Conservation (phyloP, 2,329 filamentous ascomycete genomes). For the Teratosphaeria zuluensis region DNA sequence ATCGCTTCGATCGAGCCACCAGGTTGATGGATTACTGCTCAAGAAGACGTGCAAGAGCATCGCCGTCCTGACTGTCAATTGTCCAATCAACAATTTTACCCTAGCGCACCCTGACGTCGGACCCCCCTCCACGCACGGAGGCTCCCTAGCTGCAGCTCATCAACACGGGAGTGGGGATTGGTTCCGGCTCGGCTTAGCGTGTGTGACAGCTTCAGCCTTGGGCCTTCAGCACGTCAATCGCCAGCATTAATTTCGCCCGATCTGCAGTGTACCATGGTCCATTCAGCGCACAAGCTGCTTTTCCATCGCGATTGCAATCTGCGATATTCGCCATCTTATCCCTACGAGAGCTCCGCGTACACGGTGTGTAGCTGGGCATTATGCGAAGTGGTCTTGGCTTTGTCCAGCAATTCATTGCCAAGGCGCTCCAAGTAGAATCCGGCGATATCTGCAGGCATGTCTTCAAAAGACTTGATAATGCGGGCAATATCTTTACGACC, state of each 20-base stretch:
- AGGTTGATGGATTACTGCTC: no score
- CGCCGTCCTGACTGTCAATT: not conserved
- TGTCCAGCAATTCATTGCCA: conserved; percentile 52
- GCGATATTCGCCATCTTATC: not conserved
- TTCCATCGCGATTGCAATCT: not conserved
- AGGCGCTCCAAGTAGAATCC: conserved; percentile 67
- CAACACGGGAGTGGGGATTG: not conserved
- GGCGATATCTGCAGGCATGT: conserved; percentile 55
- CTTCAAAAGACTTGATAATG: conserved; percentile 55
- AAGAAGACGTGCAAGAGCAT: not conserved
- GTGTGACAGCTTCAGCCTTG: not conserved
- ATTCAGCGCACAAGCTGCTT: not conserved
- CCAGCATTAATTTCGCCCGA: not conserved
- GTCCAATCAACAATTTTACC: not conserved
- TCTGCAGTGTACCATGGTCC: not conserved
- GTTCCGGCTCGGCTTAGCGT: not conserved
- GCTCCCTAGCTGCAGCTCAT: not conserved
- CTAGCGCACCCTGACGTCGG: not conserved
- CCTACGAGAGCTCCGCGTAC: conserved; percentile 9
- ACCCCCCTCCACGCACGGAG: not conserved
- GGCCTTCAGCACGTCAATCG: not conserved
- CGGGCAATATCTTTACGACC: conserved; percentile 62
- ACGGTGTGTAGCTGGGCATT: conserved; percentile 7
- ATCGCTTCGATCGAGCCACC: no score
- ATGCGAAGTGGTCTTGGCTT: conserved; percentile 10